phyloP scores from a whole-genome alignment of 2,329 filamentous ascomycete genomes.

The Colletotrichum sidae region DNA sequence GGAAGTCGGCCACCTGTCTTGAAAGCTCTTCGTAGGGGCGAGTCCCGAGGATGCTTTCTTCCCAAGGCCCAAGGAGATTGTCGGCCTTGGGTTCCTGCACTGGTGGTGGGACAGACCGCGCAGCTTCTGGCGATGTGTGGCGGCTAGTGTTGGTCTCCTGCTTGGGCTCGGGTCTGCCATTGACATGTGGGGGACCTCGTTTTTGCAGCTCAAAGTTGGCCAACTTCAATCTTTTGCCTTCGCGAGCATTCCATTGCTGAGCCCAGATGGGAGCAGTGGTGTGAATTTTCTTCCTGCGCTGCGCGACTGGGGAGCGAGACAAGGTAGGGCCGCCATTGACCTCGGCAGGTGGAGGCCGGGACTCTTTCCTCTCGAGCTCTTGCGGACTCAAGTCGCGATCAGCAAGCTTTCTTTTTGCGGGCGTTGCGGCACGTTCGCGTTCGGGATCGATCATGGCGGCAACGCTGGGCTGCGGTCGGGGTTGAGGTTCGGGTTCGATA shows the following conservation, averaged over 20 bases:
- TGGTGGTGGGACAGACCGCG: slow-evolving; percentile 45
- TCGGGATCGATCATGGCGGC: slow-evolving; percentile 45
- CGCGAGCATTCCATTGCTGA: slow-evolving; percentile 50
- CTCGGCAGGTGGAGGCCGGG: slow-evolving; percentile 62
- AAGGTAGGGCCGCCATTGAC: slow-evolving; percentile 54
- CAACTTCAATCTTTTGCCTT: slow-evolving; percentile 51
- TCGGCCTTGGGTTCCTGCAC: slow-evolving; percentile 41
- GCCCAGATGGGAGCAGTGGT: slow-evolving; percentile 61
- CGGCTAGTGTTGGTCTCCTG: slow-evolving; percentile 51
- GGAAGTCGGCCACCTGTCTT: slow-evolving; percentile 82
- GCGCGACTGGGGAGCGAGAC: slow-evolving; percentile 41
- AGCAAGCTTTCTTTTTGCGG: slow-evolving; percentile 62
- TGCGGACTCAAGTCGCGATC: slow-evolving; percentile 60
- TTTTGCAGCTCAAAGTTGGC: slow-evolving; percentile 61
- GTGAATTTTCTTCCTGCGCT: slow-evolving; percentile 55
- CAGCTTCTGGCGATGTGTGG: slow-evolving; percentile 60
- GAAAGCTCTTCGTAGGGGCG: slow-evolving; percentile 80
- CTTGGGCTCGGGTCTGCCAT: slow-evolving; percentile 52
- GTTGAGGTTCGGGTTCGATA: slow-evolving; percentile 35
- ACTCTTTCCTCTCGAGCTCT: slow-evolving; percentile 62
- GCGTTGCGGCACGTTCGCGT: slow-evolving; percentile 49
- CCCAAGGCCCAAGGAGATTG: slow-evolving; percentile 66
- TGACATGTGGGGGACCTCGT: slow-evolving; percentile 48
- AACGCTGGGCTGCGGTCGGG: slow-evolving; percentile 33
- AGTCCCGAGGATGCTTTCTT: slow-evolving; percentile 75